Conservation (phyloP, 2,329 filamentous ascomycete genomes). For the Penicillium sp. region DNA sequence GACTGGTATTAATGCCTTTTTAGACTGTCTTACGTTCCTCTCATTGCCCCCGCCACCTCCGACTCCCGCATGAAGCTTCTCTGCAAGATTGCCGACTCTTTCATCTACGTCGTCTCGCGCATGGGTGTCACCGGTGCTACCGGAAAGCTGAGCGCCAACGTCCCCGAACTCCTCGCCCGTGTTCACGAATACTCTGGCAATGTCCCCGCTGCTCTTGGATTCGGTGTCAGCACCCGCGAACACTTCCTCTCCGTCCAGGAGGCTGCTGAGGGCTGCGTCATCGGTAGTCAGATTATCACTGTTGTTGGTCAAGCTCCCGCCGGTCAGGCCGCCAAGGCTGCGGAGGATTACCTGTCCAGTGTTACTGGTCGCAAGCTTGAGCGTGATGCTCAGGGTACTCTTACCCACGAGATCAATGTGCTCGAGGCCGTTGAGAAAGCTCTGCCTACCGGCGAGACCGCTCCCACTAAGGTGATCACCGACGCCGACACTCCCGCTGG, state of each 20-base stretch:
- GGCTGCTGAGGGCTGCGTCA: slow-evolving; percentile 91
- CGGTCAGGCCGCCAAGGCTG: slow-evolving; percentile 70
- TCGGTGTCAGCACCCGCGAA: slow-evolving; percentile 92
- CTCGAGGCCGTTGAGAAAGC: slow-evolving; percentile 69
- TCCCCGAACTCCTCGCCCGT: slow-evolving; percentile 79
- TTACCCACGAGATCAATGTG: slow-evolving; percentile 70
- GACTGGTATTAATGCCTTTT: neutral
- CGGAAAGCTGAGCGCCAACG: slow-evolving; percentile 76
- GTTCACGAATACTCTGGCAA: slow-evolving; percentile 93
- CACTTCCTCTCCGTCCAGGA: slow-evolving; percentile 86
- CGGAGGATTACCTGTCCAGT: slow-evolving; percentile 84
- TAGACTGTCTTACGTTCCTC: slow-evolving; percentile 90
- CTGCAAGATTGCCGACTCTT: slow-evolving; percentile 95
- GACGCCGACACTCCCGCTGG: slow-evolving; percentile 60
- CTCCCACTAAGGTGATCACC: slow-evolving; percentile 68
- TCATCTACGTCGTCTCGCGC: slow-evolving; percentile 97
- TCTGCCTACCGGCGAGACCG: slow-evolving; percentile 54
- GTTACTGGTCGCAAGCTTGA: slow-evolving; percentile 63
- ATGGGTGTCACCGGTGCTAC: slow-evolving; percentile 96
- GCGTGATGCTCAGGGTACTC: slow-evolving; percentile 47
- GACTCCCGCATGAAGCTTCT: slow-evolving; percentile 93
- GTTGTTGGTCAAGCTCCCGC: slow-evolving; percentile 71
- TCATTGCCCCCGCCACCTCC: slow-evolving; percentile 92
- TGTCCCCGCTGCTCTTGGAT: slow-evolving; percentile 88
- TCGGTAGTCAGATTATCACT: slow-evolving; percentile 92